Evolutionary conservation across 2,329 filamentous ascomycete species (phyloP).

Genomic region (Penicillium aurantiogriseum): DNA sequence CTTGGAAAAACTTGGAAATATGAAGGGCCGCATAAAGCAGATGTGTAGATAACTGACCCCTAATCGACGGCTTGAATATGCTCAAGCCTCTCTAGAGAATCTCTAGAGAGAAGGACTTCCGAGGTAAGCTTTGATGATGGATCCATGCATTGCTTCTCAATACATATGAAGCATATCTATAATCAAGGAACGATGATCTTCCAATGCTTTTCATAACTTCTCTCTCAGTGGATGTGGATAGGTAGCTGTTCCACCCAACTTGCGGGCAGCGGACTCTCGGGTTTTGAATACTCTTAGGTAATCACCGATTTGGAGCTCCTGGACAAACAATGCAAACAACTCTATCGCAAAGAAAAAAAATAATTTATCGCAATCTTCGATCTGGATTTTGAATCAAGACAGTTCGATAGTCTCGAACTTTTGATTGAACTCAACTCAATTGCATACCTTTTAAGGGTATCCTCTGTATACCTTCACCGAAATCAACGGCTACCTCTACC

Average conservation of each 20-base stretch:
- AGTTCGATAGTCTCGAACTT: slow-evolving; percentile 5
- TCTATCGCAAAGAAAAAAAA: slow-evolving; percentile 26
- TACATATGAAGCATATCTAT: neutral
- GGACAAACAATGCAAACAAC: slow-evolving; percentile 24
- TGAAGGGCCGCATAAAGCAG: neutral
- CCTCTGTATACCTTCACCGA: neutral
- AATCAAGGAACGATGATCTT: neutral
- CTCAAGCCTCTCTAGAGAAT: neutral
- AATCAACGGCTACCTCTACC: neutral
- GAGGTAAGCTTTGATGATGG: neutral
- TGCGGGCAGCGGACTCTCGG: neutral
- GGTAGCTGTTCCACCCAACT: neutral
- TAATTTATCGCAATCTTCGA: slow-evolving; percentile 25
- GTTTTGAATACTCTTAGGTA: neutral
- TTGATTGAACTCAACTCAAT: neutral
- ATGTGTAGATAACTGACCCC: neutral
- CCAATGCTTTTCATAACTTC: neutral
- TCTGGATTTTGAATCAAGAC: slow-evolving; percentile 6
- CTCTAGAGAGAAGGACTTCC: too few species aligned
- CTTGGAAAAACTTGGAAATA: neutral
- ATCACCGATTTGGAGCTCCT: slow-evolving; percentile 1
- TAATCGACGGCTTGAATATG: neutral
- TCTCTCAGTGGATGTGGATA: neutral
- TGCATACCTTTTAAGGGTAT: neutral
- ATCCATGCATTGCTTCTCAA: neutral